These are phyloP conservation scores for Boletus sp. DNA, from an alignment of 768 basidiomycete species.

Conservation along the genomic window DNA sequence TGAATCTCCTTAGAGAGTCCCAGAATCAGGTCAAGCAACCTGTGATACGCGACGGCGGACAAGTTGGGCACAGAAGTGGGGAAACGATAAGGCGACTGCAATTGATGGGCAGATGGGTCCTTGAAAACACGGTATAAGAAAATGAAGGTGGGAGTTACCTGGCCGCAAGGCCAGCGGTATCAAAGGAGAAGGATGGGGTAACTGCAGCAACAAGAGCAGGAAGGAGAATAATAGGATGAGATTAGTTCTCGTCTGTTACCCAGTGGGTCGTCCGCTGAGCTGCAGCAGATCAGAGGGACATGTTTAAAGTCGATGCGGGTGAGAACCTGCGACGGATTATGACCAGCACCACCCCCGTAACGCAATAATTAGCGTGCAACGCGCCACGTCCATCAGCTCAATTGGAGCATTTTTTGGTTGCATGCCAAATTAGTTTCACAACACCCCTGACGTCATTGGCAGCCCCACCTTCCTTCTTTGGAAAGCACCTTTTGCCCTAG, in stretches of 20 bases:
- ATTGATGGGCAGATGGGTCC: background rate
- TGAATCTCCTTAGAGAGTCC: background rate
- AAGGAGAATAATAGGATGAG: background rate
- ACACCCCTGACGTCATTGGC: slow-evolving; percentile 26
- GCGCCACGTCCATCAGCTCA: background rate
- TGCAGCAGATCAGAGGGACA: slow-evolving; percentile 3
- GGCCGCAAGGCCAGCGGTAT: background rate
- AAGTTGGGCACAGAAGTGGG: background rate
- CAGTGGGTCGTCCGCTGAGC: background rate
- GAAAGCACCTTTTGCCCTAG: background rate
- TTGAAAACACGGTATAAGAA: background rate
- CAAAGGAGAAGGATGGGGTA: background rate
- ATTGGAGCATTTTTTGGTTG: background rate
- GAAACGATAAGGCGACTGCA: background rate
- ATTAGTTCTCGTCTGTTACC: background rate
- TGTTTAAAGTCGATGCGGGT: background rate
- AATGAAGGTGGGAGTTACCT: background rate
- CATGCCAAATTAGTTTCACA: background rate
- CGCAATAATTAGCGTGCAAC: background rate
- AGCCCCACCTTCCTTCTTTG: slow-evolving; percentile 13
- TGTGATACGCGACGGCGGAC: background rate
- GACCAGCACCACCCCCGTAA: slow-evolving; percentile 6
- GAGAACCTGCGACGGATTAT: slow-evolving; percentile 3
- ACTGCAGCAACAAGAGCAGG: background rate
- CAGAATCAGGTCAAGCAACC: background rate